Base-by-base conservation (phyloP, 2,329 filamentous ascomycete genomes). In the Alternaria triticina region DNA sequence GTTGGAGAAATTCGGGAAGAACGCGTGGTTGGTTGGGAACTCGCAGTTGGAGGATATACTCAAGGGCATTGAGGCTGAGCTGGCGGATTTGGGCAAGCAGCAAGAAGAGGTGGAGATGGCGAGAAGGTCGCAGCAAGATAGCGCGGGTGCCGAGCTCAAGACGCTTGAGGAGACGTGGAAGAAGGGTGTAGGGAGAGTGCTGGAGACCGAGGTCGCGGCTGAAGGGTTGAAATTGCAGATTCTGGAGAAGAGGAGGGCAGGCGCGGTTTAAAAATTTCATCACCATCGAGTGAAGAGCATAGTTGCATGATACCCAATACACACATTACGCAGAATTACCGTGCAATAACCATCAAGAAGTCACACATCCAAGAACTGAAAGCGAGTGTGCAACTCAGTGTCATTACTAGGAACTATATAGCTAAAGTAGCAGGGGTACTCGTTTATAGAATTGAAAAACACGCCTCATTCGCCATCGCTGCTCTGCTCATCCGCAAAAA, bases 21-120 rank as follows among this genome's bases (percentile, higher is more conserved):
- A 97, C 79, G 91, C 93, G 10, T 98, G 96, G 95, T 85, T 99
- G 59, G 86, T 97, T 9, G 88, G 88, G 6, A 99, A 99, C 80
- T 88, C 90, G 71, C 89, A 92, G 70, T 80, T 94, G 20, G 95
- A 97, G 81, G 87, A 88, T 46, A 86, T 93, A 45, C 80, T 96
- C 55, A 85, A 86, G 54, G 79, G 79, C 12, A 75, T 96, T 25
- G 95, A 98, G 84, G 84, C 84, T 47, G 93, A 97, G 73, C 84
- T 98, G 54, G 89, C 88, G 13, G 85, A 84, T 43, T 82, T 87
- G 20, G 90, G 89, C 78, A 84, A 86, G 62, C 88, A 91, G 68
- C 86, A 94, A 51, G 94, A 97, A 76, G 77, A 87, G 40, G 84
- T 96, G 10, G 94, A 94, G 69, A 83, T 90, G 62, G 84, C 87